Percentiles rank a stretch among this genome's conserved stretches.
Conservation (phyloP, 306 rosid genomes). For the Datisca glomerata region DNA sequence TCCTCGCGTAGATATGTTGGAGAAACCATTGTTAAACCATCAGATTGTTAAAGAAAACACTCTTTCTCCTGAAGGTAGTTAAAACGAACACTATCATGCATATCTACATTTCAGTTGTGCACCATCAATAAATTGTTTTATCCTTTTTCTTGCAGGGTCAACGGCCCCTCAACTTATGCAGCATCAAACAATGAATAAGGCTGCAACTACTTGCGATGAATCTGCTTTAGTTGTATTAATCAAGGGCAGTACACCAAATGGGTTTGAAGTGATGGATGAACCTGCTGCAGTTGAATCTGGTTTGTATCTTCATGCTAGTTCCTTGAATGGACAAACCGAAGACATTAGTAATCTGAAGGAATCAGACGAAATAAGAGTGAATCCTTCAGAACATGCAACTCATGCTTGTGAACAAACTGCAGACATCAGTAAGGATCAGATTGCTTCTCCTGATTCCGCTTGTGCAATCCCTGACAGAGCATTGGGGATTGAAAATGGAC, state of each 20-base stretch:
- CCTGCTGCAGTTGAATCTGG: background rate
- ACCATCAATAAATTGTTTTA: background rate
- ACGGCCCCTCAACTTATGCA: slow-evolving; percentile 10
- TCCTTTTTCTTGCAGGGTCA: slow-evolving; percentile 30
- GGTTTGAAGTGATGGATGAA: no score
- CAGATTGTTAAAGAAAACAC: slow-evolving; percentile 17
- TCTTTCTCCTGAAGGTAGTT: slow-evolving; percentile 34
- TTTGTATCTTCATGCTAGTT: background rate
- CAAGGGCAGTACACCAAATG: no score
- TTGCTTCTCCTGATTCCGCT: slow-evolving; percentile 11
- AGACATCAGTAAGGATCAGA: slow-evolving; percentile 11
- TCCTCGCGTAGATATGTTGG: slow-evolving; percentile 72
- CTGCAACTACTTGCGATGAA: background rate
- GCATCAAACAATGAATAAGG: slow-evolving; percentile 9
- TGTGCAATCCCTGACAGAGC: slow-evolving; percentile 11
- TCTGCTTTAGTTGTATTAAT: no score
- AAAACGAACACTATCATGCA: slow-evolving; percentile 1
- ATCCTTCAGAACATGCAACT: no score
- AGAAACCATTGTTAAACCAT: slow-evolving; percentile 41
- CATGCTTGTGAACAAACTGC: slow-evolving; percentile 14
- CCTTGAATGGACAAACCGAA: slow-evolving; percentile 6
- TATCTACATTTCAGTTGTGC: background rate
- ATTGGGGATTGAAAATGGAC: slow-evolving; percentile 10
- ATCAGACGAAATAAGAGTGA: no score
- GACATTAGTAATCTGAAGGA: slow-evolving; percentile 10